Base-by-base conservation (phyloP, 108 stramenopile genomes). In the Epithemia pelagica region DNA sequence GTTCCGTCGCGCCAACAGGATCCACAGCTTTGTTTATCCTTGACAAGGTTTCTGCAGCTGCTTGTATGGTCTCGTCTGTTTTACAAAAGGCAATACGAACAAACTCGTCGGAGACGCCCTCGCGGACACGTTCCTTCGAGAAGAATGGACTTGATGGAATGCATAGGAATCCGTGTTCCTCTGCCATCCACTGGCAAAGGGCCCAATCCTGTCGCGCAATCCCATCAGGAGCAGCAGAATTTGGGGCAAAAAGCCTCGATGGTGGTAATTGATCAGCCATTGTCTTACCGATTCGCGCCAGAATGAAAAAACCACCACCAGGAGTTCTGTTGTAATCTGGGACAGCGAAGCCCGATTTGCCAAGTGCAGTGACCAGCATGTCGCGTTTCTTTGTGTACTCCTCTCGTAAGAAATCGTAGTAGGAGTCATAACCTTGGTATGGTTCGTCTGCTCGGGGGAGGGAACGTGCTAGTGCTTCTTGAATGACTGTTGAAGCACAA, bases 71-170 rank as follows among this genome's bases (percentile, higher is more conserved):
- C 58, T 94, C 92, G 66, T 97, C 96, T 20, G 79, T 87, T 74
- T 98, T 98, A 70, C 99, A 99, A 81, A 97, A 99, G 25, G 97
- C 96, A 52, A 99, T 90, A 23, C 99, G 90, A 26, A 96, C 87
- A 53, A 94, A 90, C 28, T 80, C 82, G 65, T 89, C 92, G 7
- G 91, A 85, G 15, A 69, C 81, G 22, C 83, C 87, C 28, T 78
- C 77, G 51, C 82, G 57, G 1, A 74, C 91, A 26, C 74, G 55
- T 27, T 81, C 82, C 55, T 79, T 67, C 0, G 88, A 87, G 56
- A 94, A 98, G 69, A 99, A 99, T 1, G 96, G 94, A 65, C 89
- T 89, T 20, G 97, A 82, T 26, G 99, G 99, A 65, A 99, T 99
- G 59, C 95, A 94, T 10, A 96, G 67, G 21, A 99, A 69, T 37